Evolutionary conservation across 164 flowering plant species (phyloP), one percentile per base, ranked within the genome.

Genomic region (Buxus sempervirens): DNA sequence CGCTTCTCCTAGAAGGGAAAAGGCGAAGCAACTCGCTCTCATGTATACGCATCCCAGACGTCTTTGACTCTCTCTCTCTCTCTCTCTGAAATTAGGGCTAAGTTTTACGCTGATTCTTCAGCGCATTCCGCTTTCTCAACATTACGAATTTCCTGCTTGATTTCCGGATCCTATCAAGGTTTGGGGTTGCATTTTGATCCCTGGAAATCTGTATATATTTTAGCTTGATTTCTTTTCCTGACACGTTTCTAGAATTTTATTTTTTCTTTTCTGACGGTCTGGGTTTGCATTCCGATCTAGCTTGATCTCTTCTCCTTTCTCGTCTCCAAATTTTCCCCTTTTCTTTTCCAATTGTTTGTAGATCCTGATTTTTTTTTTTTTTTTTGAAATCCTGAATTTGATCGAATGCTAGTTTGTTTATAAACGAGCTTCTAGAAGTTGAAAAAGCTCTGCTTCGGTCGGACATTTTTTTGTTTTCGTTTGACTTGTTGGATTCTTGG

Each of bases 41-140:
- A 2, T 7, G 24, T 55, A 19, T 58, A n/a, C 36, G 25, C 36
- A 6, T 58, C 13, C 60, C 12, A 26, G 18, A 20, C 61, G 61
- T 18, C 20, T 58, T 58, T 58, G 61, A 26, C 61, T 58, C 36
- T 26, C 58, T 55, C 22, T 58, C 61, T 58, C n/a, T 58, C n/a
- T 32, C n/a, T n/a, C n/a, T n/a, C n/a, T 32, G 26, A 58, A 58
- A 26, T 16, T 58, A 16, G 61, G 61, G 61, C 18, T 58, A 14
- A 26, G 61, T 38, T 58, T 58, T 58, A 8, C n/a, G 15, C 15
- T n/a, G 7, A 0, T 14, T 58, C 38, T 26, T 58, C 61, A 26
- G 15, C n/a, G 14, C n/a, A 26, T 58, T 58, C 27, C 61, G 38
- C 38, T 27, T 26, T 58, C 61, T 26, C 9, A 4, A 32, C 3